Evolutionary conservation across 768 basidiomycete species (phyloP).

Genomic region (Amanita pallidorosea): DNA sequence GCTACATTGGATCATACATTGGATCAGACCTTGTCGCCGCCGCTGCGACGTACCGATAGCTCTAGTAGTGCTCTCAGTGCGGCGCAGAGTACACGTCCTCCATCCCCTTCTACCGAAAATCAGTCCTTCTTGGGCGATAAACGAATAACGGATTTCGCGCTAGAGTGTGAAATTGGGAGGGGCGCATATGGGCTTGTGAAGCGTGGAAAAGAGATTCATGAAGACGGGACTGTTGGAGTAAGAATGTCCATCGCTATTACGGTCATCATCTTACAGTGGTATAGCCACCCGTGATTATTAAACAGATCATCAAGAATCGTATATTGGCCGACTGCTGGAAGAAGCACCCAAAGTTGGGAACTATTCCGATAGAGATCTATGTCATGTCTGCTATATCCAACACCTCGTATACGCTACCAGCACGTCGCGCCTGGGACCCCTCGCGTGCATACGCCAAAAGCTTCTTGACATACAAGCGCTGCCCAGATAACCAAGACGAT

Average conservation of each 20-base stretch:
- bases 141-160: slow-evolving; percentile 77
- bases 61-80: slow-evolving; percentile 52
- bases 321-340: slow-evolving; percentile 99
- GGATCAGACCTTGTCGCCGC: slow-evolving; percentile 55
- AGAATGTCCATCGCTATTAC: slow-evolving; percentile 21
- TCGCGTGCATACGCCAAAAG: slow-evolving; percentile 26
- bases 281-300: slow-evolving; percentile 87
- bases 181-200: slow-evolving; percentile 96
- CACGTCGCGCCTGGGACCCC: slow-evolving; percentile 79
- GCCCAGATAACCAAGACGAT: slow-evolving; percentile 18
- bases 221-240: slow-evolving; percentile 77
- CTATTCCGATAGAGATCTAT: slow-evolving; percentile 96
- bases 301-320: slow-evolving; percentile 96
- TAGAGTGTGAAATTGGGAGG: slow-evolving; percentile 82
- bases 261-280: slow-evolving; percentile 13
- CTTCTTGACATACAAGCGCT: slow-evolving; percentile 11
- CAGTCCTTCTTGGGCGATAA: slow-evolving; percentile 47
- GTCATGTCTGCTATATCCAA: slow-evolving; percentile 87
- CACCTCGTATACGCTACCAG: slow-evolving; percentile 68
- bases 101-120: slow-evolving; percentile 40
- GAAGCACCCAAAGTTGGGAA: slow-evolving; percentile 87
- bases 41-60: slow-evolving; percentile 54
- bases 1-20: slow-evolving; percentile 67
- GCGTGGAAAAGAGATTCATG: slow-evolving; percentile 66
- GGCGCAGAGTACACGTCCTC: slow-evolving; percentile 49